A percentile compares a stretch with the other conserved stretches of the same genome.
Conservation (phyloP, 164 flowering plant species). For the Kalanchoe fedtschenkoi region DNA sequence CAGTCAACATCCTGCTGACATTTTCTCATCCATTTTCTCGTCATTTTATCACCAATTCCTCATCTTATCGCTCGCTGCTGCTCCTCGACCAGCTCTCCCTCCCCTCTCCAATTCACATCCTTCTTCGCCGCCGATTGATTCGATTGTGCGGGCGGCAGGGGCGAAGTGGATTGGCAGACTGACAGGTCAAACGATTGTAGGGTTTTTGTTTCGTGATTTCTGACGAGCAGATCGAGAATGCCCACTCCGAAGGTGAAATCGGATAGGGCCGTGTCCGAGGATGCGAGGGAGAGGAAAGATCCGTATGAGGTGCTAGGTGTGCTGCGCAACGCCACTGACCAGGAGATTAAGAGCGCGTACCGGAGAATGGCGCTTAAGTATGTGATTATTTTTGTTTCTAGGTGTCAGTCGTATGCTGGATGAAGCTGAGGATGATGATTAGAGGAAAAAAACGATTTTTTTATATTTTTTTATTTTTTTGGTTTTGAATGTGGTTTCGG, state of each 20-base stretch:
- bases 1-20: too few relatives aligned
- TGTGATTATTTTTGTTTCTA: not conserved
- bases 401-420: not conserved
- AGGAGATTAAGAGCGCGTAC: constrained; percentile 79
- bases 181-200: too few relatives aligned
- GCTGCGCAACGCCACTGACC: constrained; percentile 60
- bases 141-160: too few relatives aligned
- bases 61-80: not conserved
- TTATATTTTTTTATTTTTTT: too few relatives aligned
- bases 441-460: too few relatives aligned
- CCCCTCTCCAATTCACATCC: not conserved
- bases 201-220: not conserved
- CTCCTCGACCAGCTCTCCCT: not conserved
- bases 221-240: not conserved
- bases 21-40: not conserved
- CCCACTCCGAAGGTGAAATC: constrained; percentile 19
- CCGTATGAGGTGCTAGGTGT: constrained; percentile 85
- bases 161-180: not conserved
- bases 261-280: constrained; percentile 33
- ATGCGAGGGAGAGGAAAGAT: constrained; percentile 47
- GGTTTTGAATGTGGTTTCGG: too few relatives aligned
- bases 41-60: not conserved
- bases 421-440: not conserved
- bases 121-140: constrained; percentile 1
- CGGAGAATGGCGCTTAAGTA: constrained; percentile 7